Conservation (phyloP, 140 eudicot genomes). For the Stevia rebaudiana region DNA sequence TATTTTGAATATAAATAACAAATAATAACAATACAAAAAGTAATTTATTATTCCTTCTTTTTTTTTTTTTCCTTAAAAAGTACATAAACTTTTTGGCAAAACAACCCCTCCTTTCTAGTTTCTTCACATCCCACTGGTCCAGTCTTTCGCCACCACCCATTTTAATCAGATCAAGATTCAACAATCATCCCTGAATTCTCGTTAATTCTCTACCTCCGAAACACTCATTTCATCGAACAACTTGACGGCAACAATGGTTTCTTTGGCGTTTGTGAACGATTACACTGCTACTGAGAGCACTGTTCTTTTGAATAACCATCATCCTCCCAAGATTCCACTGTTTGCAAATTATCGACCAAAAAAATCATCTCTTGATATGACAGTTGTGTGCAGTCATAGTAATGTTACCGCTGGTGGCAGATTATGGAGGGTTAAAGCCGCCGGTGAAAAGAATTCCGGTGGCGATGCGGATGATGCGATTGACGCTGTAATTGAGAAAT, state of each 20-base stretch:
- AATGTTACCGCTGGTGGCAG: conserved; percentile 16
- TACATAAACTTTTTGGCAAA: neutral
- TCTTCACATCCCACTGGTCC: conserved; percentile 8
- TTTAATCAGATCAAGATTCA: conserved; percentile 15
- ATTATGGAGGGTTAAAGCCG: conserved; percentile 34
- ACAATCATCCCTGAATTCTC: neutral
- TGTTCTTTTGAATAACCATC: conserved; percentile 7
- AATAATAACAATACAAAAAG: no score
- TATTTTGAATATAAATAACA: no score
- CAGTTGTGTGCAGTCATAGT: conserved; percentile 19
- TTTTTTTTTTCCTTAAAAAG: neutral
- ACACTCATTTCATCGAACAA: conserved; percentile 32
- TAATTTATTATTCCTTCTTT: neutral
- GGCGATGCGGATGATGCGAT: conserved; percentile 48
- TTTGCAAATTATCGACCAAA: conserved; percentile 31
- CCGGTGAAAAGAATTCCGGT: conserved; percentile 22
- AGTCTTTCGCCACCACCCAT: conserved; percentile 24
- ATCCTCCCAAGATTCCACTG: conserved; percentile 34
- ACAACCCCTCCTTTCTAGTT: neutral
- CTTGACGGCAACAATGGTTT: conserved; percentile 48
- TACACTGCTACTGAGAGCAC: conserved; percentile 32
- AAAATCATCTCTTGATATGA: conserved; percentile 23
- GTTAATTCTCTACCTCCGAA: neutral
- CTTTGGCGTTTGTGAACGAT: conserved; percentile 38
- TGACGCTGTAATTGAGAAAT: conserved; percentile 79